Percentiles rank a stretch among this genome's conserved stretches.
phyloP scores from a whole-genome alignment of 2,329 filamentous ascomycete species.

The Paecilomyces sp. region DNA sequence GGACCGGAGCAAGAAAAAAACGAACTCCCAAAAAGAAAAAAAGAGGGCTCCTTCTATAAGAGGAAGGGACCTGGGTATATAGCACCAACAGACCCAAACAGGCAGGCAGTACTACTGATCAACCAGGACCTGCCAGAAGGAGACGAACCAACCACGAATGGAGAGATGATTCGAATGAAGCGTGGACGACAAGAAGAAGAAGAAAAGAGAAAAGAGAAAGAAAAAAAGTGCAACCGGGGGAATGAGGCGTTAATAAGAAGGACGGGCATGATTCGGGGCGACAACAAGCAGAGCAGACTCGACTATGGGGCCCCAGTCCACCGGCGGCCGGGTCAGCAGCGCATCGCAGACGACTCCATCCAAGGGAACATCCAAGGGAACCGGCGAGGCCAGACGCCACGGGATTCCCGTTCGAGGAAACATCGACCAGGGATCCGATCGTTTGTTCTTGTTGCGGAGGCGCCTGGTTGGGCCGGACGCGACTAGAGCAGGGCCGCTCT shows the following conservation, averaged over 20 bases:
- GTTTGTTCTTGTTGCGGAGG: background rate
- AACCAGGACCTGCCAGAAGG: background rate
- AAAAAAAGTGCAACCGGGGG: background rate
- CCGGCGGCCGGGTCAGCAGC: background rate
- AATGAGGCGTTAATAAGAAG: background rate
- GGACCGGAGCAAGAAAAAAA: background rate
- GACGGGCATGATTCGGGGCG: background rate
- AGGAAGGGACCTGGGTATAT: background rate
- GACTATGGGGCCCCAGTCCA: background rate
- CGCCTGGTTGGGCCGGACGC: no score
- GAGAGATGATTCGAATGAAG: background rate
- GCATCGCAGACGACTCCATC: background rate
- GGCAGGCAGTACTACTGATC: background rate
- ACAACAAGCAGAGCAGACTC: background rate
- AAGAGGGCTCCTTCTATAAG: background rate
- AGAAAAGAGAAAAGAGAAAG: background rate
- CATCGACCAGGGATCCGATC: background rate
- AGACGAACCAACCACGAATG: background rate
- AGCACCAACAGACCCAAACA: background rate
- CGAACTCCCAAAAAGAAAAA: background rate
- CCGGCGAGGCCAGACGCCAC: background rate
- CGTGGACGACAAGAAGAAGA: background rate
- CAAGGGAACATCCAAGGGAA: background rate
- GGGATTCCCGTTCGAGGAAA: background rate
- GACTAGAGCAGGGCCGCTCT: background rate